Evolutionary conservation across 73 alveolate species (phyloP).

Genomic region (Loxodes magnus): DNA sequence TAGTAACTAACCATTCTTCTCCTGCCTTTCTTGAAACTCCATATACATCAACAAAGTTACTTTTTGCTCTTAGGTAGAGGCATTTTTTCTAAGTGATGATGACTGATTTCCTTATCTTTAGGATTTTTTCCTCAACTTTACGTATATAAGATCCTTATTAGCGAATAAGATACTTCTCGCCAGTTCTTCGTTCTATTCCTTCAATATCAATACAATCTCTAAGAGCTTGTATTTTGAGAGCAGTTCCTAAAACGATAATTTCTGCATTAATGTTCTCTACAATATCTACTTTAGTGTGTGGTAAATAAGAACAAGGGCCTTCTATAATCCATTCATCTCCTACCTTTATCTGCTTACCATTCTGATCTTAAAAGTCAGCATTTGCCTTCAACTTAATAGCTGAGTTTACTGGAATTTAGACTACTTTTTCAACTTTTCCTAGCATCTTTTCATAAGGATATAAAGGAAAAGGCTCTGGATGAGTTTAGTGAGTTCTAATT

Average conservation of each 20-base stretch:
- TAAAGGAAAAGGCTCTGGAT: constrained; percentile 65
- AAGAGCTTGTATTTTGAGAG: constrained; percentile 40
- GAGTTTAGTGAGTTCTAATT: constrained; percentile 37
- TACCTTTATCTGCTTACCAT: constrained; percentile 26
- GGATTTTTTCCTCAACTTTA: constrained; percentile 38
- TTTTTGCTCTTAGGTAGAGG: constrained; percentile 47
- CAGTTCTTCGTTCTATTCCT: constrained; percentile 48
- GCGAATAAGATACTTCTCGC: constrained; percentile 62
- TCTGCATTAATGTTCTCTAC: constrained; percentile 24
- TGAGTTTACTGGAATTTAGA: constrained; percentile 25
- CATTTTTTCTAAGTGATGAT: constrained; percentile 44
- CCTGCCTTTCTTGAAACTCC: constrained; percentile 57
- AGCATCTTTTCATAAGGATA: constrained; percentile 54
- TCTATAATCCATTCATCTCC: constrained; percentile 60
- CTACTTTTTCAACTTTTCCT: constrained; percentile 18
- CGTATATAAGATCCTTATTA: constrained; percentile 56
- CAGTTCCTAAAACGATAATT: constrained; percentile 30
- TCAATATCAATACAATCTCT: constrained; percentile 31
- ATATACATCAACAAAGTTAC: constrained; percentile 52
- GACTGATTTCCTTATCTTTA: constrained; percentile 27
- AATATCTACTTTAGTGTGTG: constrained; percentile 42
- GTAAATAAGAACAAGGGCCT: constrained; percentile 69
- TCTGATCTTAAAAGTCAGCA: constrained; percentile 32
- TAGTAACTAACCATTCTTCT: constrained; percentile 68
- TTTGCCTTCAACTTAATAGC: constrained; percentile 39